phyloP scores from a whole-genome alignment of 768 basidiomycete genomes.

The Collybiopsis confluens region DNA sequence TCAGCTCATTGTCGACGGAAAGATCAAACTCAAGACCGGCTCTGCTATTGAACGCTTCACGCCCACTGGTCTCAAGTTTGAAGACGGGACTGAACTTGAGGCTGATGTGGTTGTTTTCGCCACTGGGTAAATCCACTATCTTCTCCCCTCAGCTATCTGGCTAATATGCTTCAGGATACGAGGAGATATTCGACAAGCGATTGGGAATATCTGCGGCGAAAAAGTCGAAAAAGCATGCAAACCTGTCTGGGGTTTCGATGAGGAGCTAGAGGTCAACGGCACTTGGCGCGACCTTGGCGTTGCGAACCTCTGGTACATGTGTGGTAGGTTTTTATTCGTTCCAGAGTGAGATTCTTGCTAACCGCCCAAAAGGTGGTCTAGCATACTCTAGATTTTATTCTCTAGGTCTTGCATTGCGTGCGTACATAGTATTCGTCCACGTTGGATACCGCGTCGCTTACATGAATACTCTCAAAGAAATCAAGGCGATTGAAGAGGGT shows the following conservation, averaged over 20 bases:
- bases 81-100: conserved; percentile 39
- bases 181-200: conserved; percentile 27
- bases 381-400: conserved; percentile 63
- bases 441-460: background rate
- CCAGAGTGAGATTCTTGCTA: background rate
- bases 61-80: conserved; percentile 39
- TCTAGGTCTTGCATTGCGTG: conserved; percentile 62
- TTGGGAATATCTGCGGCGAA: conserved; percentile 40
- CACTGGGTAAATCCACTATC: conserved; percentile 39
- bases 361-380: conserved; percentile 44
- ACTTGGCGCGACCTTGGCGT: conserved; percentile 47
- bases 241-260: conserved; percentile 56
- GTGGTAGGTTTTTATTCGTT: conserved; percentile 34
- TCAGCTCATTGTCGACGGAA: conserved; percentile 57
- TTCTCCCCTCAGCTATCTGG: no score
- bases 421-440: conserved; percentile 27
- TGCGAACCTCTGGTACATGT: conserved; percentile 53
- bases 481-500: conserved; percentile 60
- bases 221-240: conserved; percentile 39
- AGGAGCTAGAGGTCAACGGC: conserved; percentile 58
- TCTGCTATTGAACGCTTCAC: conserved; percentile 42
- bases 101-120: conserved; percentile 58
- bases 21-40: conserved; percentile 70
- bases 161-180: conserved; percentile 32
- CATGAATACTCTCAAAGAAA: conserved; percentile 44